phyloP scores from a whole-genome alignment of 768 basidiomycete species.

The Agaricus subrufescens region DNA sequence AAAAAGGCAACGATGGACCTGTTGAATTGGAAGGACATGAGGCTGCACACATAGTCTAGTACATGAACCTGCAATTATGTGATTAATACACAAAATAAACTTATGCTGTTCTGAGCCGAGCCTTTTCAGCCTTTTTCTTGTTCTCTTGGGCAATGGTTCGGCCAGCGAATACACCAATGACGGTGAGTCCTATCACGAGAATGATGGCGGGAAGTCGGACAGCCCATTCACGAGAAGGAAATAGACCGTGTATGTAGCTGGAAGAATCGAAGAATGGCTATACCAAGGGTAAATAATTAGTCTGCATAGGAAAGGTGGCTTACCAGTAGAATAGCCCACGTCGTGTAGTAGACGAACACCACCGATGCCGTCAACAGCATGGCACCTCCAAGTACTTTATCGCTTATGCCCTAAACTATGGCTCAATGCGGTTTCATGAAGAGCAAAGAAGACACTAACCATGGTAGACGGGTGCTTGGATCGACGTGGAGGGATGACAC shows the following conservation, averaged over 20 bases:
- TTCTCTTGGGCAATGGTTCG: slow-evolving; percentile 73
- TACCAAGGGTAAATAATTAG: slow-evolving; percentile 8
- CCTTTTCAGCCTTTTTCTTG: slow-evolving; percentile 58
- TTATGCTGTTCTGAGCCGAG: slow-evolving; percentile 58
- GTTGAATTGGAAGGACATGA: slow-evolving; percentile 4
- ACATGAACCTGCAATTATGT: not conserved
- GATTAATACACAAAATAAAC: slow-evolving; percentile 1
- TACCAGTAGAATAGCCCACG: slow-evolving; percentile 87
- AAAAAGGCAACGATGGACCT: slow-evolving; percentile 8
- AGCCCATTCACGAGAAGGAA: slow-evolving; percentile 92
- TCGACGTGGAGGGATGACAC: slow-evolving; percentile 1
- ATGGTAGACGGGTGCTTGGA: not conserved
- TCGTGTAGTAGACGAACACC: slow-evolving; percentile 87
- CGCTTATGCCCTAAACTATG: slow-evolving; percentile 58
- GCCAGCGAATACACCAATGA: slow-evolving; percentile 78
- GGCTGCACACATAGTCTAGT: slow-evolving; percentile 5
- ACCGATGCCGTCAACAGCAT: slow-evolving; percentile 77
- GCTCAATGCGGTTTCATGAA: not conserved
- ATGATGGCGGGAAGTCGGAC: slow-evolving; percentile 81
- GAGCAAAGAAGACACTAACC: not conserved
- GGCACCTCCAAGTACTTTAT: slow-evolving; percentile 72
- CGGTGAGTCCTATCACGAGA: slow-evolving; percentile 75
- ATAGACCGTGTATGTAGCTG: slow-evolving; percentile 71
- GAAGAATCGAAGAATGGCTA: slow-evolving; percentile 80
- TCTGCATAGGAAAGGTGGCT: slow-evolving; percentile 19